Conservation (phyloP, 2,329 filamentous ascomycete species). For the Zalaria sp. region DNA sequence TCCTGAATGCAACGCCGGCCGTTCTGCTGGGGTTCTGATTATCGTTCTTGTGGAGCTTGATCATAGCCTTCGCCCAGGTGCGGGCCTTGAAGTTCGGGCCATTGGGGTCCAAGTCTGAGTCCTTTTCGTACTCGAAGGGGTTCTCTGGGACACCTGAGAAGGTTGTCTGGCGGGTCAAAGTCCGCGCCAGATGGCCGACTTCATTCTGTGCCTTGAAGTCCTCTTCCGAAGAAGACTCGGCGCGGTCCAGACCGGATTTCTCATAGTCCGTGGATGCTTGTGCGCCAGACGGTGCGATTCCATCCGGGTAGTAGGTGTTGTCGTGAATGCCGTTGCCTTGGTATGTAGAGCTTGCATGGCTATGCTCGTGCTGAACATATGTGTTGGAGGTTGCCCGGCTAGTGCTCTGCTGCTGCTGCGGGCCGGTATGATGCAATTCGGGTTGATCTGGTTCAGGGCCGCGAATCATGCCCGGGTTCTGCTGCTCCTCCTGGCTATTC, state of each 20-base stretch:
- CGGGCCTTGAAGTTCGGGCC: constrained; percentile 33
- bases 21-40: constrained; percentile 27
- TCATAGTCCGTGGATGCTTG: background rate
- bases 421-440: background rate
- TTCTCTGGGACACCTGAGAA: constrained; percentile 10
- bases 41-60: constrained; percentile 30
- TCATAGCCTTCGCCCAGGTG: constrained; percentile 35
- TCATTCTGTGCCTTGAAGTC: constrained; percentile 3
- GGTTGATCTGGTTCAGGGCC: background rate
- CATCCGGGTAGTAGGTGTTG: constrained; percentile 8
- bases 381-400: background rate
- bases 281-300: constrained; percentile 3
- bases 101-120: constrained; percentile 30
- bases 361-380: background rate
- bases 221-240: constrained; percentile 2
- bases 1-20: constrained; percentile 31
- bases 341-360: background rate
- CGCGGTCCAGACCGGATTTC: constrained; percentile 2
- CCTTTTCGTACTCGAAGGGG: constrained; percentile 21
- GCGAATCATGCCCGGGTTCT: background rate
- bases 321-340: constrained; percentile 5
- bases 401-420: background rate
- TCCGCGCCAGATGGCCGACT: constrained; percentile 1
- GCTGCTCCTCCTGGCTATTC: background rate
- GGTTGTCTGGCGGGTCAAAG: constrained; percentile 1